These are phyloP conservation scores for Rhizopus delemar DNA, from an alignment of 371 early-diverging fungal genomes.

Conservation along the genomic window DNA sequence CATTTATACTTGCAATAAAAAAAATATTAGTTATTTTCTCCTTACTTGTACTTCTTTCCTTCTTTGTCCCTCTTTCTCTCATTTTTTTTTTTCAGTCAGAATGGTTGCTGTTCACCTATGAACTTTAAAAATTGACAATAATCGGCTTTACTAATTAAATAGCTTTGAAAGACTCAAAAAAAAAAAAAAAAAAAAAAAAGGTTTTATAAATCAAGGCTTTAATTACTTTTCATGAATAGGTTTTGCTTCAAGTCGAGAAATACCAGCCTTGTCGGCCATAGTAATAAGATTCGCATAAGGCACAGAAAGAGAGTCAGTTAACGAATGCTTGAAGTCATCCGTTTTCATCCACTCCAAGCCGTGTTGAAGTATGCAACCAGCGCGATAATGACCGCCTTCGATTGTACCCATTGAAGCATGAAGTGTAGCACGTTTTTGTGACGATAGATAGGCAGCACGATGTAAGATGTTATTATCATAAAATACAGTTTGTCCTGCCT, in stretches of 20 bases:
- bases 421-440: conserved; percentile 53
- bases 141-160: too few species aligned
- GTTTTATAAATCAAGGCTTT: too few species aligned
- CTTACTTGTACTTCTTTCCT: too few species aligned
- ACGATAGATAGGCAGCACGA: conserved; percentile 50
- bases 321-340: conserved; percentile 37
- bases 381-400: conserved; percentile 55
- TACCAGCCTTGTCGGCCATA: conserved; percentile 43
- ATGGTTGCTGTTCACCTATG: neutral
- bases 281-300: conserved; percentile 43
- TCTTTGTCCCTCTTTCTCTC: neutral
- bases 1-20: too few species aligned
- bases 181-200: too few species aligned
- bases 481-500: conserved; percentile 60
- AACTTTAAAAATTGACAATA: too few species aligned
- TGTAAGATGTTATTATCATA: conserved; percentile 62
- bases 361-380: conserved; percentile 56
- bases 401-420: conserved; percentile 63
- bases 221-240: conserved; percentile 35
- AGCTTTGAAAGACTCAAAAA: too few species aligned
- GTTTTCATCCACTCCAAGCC: conserved; percentile 56
- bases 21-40: too few species aligned
- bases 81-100: neutral
- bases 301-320: conserved; percentile 39
- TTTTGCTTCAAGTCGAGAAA: conserved; percentile 28